Evolutionary conservation across 495 filamentous ascomycete species (phyloP).

Genomic region (Evansstolkia leycettana): DNA sequence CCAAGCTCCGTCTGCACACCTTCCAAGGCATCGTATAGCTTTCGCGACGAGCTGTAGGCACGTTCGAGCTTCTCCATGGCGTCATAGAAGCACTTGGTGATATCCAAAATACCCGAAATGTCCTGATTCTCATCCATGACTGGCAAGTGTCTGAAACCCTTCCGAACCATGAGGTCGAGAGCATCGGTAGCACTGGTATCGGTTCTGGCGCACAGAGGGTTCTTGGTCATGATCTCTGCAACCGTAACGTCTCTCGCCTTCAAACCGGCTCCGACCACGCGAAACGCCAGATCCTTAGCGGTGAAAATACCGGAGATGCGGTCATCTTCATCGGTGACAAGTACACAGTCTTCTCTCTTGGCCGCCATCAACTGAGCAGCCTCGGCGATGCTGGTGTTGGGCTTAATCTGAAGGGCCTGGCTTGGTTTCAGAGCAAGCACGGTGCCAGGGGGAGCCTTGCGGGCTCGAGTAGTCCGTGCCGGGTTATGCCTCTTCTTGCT

Average conservation of each 20-base stretch:
- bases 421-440: slow-evolving; percentile 92
- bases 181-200: slow-evolving; percentile 98
- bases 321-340: slow-evolving; percentile 97
- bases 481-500: slow-evolving; percentile 86
- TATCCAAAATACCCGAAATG: slow-evolving; percentile 95
- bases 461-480: slow-evolving; percentile 62
- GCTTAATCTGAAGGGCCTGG: slow-evolving; percentile 96
- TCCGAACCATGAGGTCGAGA: slow-evolving; percentile 92
- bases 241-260: slow-evolving; percentile 86
- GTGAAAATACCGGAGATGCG: slow-evolving; percentile 98
- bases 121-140: slow-evolving; percentile 99
- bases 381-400: slow-evolving; percentile 83
- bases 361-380: slow-evolving; percentile 98
- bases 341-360: slow-evolving; percentile 96
- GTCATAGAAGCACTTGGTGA: slow-evolving; percentile 99
- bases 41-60: slow-evolving; percentile 89
- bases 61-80: slow-evolving; percentile 99
- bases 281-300: slow-evolving; percentile 95
- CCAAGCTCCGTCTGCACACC: slow-evolving; percentile 98
- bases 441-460: slow-evolving; percentile 91
- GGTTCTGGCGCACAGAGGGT: slow-evolving; percentile 90
- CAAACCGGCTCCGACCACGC: slow-evolving; percentile 86
- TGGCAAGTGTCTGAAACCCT: slow-evolving; percentile 93
- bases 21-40: slow-evolving; percentile 93
- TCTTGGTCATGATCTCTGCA: slow-evolving; percentile 99